Base-by-base conservation (phyloP, 2,329 filamentous ascomycete species). In the Penicillium sp. region DNA sequence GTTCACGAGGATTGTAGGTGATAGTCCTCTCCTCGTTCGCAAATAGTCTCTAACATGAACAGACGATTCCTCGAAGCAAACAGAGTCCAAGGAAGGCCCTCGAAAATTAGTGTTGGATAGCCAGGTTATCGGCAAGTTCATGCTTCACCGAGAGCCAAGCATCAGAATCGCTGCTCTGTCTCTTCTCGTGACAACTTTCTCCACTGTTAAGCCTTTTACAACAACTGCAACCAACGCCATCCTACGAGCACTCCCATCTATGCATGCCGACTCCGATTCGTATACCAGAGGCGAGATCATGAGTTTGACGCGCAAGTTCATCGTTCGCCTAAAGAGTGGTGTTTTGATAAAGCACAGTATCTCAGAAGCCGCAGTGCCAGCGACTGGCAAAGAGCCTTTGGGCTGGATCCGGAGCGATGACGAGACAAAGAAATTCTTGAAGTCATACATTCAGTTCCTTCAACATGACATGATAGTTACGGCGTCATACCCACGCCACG, bases 401-500 rank as follows among this genome's bases (percentile, higher is more conserved):
- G 51, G 44, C 24, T 72, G 69, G 14, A 61, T 80, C 32, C 56
- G 68, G 26, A 74, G 73, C 50, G 85, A 84, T 58, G 68, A 78
- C 27, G 66, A 70, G 44, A 65, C 63, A 6, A 57, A 51, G 32
- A 38, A 42, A 0, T 95, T 95, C 59, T 56, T 94, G n/a, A 63
- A 66, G 1, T 90, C 86, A 82, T 94, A 91, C 61, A 59, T 87
- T 1, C 61, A 70, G 1, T 93, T 95, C 55, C 67, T 96, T 5
- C 77, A 81, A 43, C 72, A 74, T 29, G 89, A 97, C 58, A 72
- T 98, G 18, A 78, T 81, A 2, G 84, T 89, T 2, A 90, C 86
- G 1, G 82, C 87, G 13, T 93, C 90, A 9, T 98, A 97, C 62
- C 90, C 95, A 63, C 81, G 89, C 6, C 91, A 95, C 57, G 86